A percentile compares a stretch with the other conserved stretches of the same genome.
Conservation (phyloP, 2,329 filamentous ascomycete genomes). For the Trichoderma atroviride region DNA sequence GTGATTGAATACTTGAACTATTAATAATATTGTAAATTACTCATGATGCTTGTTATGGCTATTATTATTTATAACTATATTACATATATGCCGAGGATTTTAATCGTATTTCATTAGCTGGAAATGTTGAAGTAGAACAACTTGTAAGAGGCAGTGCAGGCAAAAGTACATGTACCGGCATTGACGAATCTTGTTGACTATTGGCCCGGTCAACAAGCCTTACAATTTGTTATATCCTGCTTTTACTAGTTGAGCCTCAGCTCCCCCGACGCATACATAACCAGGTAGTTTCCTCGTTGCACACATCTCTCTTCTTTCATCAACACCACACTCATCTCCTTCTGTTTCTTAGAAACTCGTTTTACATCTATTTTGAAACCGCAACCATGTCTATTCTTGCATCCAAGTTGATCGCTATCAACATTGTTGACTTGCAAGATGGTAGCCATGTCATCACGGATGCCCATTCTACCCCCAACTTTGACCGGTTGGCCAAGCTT, state of each 20-base stretch:
- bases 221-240: neutral
- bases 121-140: neutral
- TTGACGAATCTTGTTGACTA: neutral
- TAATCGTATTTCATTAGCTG: neutral
- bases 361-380: neutral
- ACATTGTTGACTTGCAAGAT: slow-evolving; percentile 14
- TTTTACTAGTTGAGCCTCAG: neutral
- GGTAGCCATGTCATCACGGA: neutral
- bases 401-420: slow-evolving; percentile 1
- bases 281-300: neutral
- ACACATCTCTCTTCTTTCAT: neutral
- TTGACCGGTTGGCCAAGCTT: neutral
- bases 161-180: neutral
- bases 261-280: neutral
- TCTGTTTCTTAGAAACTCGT: neutral
- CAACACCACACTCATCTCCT: neutral
- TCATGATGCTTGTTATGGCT: neutral
- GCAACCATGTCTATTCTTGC: neutral
- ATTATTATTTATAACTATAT: neutral
- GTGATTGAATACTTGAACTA: too few species aligned
- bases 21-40: neutral
- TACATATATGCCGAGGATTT: neutral
- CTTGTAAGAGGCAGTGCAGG: neutral
- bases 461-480: neutral
- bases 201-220: neutral